Percentiles rank a stretch among this genome's conserved stretches.
Evolutionary conservation across 768 basidiomycete species (phyloP).

Genomic region (Cystobasidium tubakii): DNA sequence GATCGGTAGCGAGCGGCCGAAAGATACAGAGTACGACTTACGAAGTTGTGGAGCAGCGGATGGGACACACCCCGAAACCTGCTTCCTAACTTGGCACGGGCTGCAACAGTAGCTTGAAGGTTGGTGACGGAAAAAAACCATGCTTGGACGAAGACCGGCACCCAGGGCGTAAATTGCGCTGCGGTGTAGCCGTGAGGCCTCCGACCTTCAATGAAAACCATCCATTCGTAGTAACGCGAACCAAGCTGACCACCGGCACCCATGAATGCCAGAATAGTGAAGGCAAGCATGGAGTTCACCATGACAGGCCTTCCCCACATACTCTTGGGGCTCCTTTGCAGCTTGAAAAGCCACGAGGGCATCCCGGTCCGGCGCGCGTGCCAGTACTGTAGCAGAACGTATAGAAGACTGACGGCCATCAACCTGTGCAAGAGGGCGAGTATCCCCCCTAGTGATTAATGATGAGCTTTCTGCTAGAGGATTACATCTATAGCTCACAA

Average conservation of each 20-base stretch:
- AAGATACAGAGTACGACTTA: neutral
- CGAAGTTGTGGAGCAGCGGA: neutral
- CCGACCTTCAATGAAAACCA: neutral
- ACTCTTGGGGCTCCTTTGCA: neutral
- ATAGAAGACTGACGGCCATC: neutral
- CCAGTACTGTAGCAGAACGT: neutral
- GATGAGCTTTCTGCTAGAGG: neutral
- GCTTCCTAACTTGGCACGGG: neutral
- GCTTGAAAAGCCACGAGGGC: neutral
- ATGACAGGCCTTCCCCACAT: neutral
- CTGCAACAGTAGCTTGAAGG: conserved; percentile 2
- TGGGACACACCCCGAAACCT: neutral
- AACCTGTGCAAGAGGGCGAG: neutral
- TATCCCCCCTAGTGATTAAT: neutral
- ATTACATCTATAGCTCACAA: neutral
- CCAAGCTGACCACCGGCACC: neutral
- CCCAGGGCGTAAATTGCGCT: conserved; percentile 5
- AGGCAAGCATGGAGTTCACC: neutral
- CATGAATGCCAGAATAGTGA: neutral
- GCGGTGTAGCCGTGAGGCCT: neutral
- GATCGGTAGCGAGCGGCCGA: neutral
- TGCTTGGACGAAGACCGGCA: conserved; percentile 5
- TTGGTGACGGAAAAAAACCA: conserved; percentile 16
- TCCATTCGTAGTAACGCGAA: neutral
- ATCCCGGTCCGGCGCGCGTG: neutral